These are phyloP conservation scores for Posidonia oceanica DNA, from an alignment of 116 monocot species.

Conservation along the genomic window DNA sequence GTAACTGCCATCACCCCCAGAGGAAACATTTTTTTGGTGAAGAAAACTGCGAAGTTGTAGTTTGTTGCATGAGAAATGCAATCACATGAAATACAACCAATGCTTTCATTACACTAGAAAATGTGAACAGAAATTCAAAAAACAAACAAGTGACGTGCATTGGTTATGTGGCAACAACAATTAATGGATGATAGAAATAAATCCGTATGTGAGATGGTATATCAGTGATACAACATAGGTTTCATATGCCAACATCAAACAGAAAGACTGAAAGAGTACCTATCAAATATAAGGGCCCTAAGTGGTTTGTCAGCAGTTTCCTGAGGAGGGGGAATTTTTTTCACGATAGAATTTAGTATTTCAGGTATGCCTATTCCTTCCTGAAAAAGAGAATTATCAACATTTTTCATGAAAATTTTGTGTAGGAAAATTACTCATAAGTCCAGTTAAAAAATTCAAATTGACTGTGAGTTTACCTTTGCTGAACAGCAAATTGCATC, in stretches of 20 bases:
- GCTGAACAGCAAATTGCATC: constrained; percentile 88
- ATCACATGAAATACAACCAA: too few relatives aligned
- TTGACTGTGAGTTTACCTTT: constrained; percentile 44
- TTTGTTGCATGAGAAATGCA: too few relatives aligned
- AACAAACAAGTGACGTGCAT: too few relatives aligned
- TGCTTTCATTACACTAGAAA: too few relatives aligned
- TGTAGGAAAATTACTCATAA: neutral
- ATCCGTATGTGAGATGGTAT: too few relatives aligned
- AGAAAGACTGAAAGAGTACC: constrained; percentile 36
- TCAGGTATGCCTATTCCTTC: constrained; percentile 87
- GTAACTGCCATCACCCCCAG: too few relatives aligned
- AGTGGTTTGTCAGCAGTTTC: constrained; percentile 58
- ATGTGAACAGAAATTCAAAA: too few relatives aligned
- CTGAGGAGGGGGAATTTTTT: constrained; percentile 67
- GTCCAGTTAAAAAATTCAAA: neutral
- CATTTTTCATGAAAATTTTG: neutral
- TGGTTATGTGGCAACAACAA: too few relatives aligned
- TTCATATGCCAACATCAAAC: constrained; percentile 3
- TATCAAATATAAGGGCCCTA: constrained; percentile 97
- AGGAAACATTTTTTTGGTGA: too few relatives aligned
- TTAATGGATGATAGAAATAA: too few relatives aligned
- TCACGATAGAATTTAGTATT: constrained; percentile 72
- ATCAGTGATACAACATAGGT: neutral
- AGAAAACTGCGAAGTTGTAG: too few relatives aligned
- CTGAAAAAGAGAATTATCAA: constrained; percentile 15